These are phyloP conservation scores for Xylariaceae sp. DNA, from an alignment of 2,329 filamentous ascomycete species.

Conservation along the genomic window DNA sequence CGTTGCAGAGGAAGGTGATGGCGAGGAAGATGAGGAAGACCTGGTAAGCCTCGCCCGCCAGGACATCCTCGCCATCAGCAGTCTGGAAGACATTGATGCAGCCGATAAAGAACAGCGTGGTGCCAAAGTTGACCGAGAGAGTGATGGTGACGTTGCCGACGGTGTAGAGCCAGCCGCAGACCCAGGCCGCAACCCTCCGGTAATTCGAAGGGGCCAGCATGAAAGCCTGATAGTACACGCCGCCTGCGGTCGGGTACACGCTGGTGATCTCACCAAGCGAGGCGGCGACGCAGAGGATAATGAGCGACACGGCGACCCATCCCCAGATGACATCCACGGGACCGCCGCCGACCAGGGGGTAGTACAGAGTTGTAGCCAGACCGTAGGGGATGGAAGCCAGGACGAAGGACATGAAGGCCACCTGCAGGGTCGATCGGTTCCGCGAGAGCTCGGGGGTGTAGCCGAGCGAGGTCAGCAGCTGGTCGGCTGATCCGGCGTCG, in stretches of 20 bases:
- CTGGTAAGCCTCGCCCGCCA: conserved; percentile 55
- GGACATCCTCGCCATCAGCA: conserved; percentile 37
- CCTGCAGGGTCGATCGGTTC: conserved; percentile 63
- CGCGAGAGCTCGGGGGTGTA: conserved; percentile 63
- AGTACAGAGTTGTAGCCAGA: conserved; percentile 64
- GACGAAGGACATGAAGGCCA: conserved; percentile 74
- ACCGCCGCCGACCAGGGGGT: conserved; percentile 62
- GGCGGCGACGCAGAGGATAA: conserved; percentile 66
- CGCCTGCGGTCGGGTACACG: conserved; percentile 71
- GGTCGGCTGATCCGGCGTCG: conserved; percentile 48
- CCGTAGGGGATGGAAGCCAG: conserved; percentile 72
- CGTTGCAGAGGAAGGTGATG: conserved; percentile 60
- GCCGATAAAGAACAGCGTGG: conserved; percentile 58
- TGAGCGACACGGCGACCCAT: conserved; percentile 63
- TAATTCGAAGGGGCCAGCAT: conserved; percentile 62
- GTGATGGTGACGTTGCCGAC: conserved; percentile 81
- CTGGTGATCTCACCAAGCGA: conserved; percentile 72
- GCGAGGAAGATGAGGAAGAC: conserved; percentile 68
- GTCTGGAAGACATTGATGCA: conserved; percentile 53
- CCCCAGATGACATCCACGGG: conserved; percentile 70
- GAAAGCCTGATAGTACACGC: conserved; percentile 76
- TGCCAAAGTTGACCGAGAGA: conserved; percentile 77
- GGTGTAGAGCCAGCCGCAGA: conserved; percentile 72
- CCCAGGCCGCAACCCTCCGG: conserved; percentile 63
- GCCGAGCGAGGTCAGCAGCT: conserved; percentile 59